Evolutionary conservation across 1,139 yeast genomes (phyloP).

Genomic region (Saccharomyces hybrid): DNA sequence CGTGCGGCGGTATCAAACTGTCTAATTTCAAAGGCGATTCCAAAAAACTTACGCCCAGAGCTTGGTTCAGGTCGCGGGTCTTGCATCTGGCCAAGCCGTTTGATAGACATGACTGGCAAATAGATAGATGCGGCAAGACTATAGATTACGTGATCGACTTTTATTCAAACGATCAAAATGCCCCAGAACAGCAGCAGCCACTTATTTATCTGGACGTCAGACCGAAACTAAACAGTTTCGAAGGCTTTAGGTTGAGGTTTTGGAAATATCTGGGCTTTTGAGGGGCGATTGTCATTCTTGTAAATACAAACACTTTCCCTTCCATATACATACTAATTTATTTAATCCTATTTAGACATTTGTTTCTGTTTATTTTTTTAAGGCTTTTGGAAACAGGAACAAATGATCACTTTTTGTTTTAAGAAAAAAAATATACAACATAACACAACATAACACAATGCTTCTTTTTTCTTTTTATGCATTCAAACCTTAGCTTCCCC

Average conservation of each 20-base stretch:
- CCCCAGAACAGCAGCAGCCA: slow-evolving; percentile 35
- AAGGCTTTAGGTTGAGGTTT: slow-evolving; percentile 68
- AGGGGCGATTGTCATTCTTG: not conserved
- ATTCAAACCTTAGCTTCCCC: not conserved
- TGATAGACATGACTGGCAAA: slow-evolving; percentile 93
- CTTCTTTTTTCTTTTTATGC: not conserved
- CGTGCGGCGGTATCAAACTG: slow-evolving; percentile 79
- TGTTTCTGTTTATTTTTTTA: not conserved
- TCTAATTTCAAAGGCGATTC: slow-evolving; percentile 88
- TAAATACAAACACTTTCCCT: not conserved
- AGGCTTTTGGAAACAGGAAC: not conserved
- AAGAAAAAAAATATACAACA: not conserved
- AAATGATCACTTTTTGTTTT: not conserved
- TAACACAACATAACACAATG: not conserved
- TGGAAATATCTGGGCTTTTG: slow-evolving; percentile 48
- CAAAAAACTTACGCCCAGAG: slow-evolving; percentile 78
- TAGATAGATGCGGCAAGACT: slow-evolving; percentile 74
- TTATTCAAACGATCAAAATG: slow-evolving; percentile 46
- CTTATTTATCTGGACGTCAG: slow-evolving; percentile 80
- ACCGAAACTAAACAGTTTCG: slow-evolving; percentile 75
- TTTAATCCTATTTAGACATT: not conserved
- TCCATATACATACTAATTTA: not conserved
- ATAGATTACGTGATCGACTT: slow-evolving; percentile 92
- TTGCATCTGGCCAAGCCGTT: slow-evolving; percentile 72
- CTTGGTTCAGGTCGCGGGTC: slow-evolving; percentile 57